Base-by-base conservation (phyloP, 345 rosid genomes). In the Syzygium grande region DNA sequence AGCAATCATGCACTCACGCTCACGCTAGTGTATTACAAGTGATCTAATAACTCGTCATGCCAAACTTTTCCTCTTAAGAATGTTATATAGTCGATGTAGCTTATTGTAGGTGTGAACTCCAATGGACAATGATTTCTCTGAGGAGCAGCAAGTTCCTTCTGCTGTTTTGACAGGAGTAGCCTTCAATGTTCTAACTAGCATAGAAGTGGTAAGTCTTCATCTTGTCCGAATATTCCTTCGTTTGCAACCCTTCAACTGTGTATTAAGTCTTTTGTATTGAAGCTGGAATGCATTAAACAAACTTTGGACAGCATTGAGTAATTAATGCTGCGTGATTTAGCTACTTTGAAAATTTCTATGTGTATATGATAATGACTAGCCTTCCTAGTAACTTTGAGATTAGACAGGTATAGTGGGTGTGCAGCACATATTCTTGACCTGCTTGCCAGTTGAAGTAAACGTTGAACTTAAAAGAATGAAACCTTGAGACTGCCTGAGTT, bases 131-230 rank as follows among this genome's bases (percentile, higher is more conserved):
- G 92, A 89, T 85, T 88, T 78, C 46, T 63, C 9, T 84, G 93
- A 91, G 88, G 92, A 86, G 89, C 90, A 86, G 86, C 86, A 91
- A 86, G 90, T 89, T 84, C 94, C 94, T 51, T 78, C 92, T 88
- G 97, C 88, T 78, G 25, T 87, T n/a, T 23, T 95, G 84, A 91
- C 87, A 30, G 88, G 92, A 51, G 65, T 95, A 68, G 86, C 51
- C 53, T 92, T 95, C 85, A 88, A 91, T 88, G 86, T 95, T 91
- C 90, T 92, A 30, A 91, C 90, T 6, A 91, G 92, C 30, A 55
- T 85, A 78, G 95, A 95, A 85, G 90, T 83, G 41, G 97, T 93
- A 83, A 89, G 91, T 87, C 29, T 29, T 54, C 30, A 21, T 17
- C 22, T 68, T 46, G 41, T 52, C 56, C 41, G 22, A 12, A 17